Base-by-base conservation (phyloP, 2,329 filamentous ascomycete genomes). In the Sporothrix humicola region DNA sequence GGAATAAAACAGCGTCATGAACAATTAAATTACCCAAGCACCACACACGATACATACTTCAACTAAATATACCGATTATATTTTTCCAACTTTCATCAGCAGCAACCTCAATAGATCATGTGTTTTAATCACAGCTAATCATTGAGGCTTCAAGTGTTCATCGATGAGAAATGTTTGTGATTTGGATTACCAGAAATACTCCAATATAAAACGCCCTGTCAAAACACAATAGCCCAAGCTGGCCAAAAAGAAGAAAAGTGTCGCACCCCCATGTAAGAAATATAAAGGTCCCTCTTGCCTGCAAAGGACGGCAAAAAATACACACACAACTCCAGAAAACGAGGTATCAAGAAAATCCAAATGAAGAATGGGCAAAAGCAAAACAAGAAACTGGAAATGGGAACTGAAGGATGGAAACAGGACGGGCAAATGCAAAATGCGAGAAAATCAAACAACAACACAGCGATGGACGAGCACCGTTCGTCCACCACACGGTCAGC, bases 181-280 rank as follows among this genome's bases (percentile, higher is more conserved):
- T 48, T 48, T 20, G 26, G 12, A 66, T 48, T 66, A 48, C 61
- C 61, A 26, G 5, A n/a, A 48, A 26, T 26, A 48, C n/a, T 66
- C 20, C 61, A 48, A 65, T 15, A 66, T 26, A 26, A 8, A 66
- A 48, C 61, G 61, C 61, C 56, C 26, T 59, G 20, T 56, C 52
- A 56, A 56, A 56, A 56, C 46, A 56, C 31, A 37, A 37, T 37
- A 37, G 31, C 31, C 31, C 54, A 56, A 58, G 9, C 4, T 31
- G 54, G 13, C 54, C n/a, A 56, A 56, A 56, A 58, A 26, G 12
- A 15, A n/a, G 23, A 23, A 5, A 48, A 8, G 5, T 15, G 6
- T 37, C 65, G 20, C 48, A 23, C 65, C 63, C 63, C 13, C 50
- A n/a, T n/a, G 26, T 48, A 48, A 66, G 42, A 66, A 66, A 66